These are phyloP conservation scores for Pyrenula aspistea DNA, from an alignment of 495 filamentous ascomycete species.

Conservation along the genomic window DNA sequence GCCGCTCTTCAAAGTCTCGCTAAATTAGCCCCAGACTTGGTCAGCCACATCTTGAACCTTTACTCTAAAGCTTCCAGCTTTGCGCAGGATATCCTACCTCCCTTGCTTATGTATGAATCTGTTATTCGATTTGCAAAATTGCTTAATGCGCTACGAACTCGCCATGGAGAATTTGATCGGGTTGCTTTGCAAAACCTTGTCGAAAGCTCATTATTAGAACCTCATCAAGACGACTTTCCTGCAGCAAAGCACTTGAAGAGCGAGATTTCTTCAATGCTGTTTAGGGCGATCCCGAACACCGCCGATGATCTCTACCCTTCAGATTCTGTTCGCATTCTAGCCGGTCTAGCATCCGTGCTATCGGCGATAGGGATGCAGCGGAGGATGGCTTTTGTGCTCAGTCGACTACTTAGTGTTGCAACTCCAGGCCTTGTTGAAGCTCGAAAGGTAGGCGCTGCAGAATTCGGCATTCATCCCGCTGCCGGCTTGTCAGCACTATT, in stretches of 20 bases:
- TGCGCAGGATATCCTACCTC: constrained; percentile 69
- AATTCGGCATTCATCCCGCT: constrained; percentile 88
- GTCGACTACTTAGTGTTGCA: constrained; percentile 70
- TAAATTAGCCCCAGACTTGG: constrained; percentile 54
- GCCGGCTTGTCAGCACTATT: constrained; percentile 59
- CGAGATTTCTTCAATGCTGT: constrained; percentile 57
- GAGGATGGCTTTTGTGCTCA: constrained; percentile 78
- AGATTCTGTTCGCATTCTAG: constrained; percentile 65
- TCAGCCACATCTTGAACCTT: constrained; percentile 71
- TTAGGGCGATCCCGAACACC: constrained; percentile 58
- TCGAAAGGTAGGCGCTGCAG: constrained; percentile 81
- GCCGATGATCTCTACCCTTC: constrained; percentile 48
- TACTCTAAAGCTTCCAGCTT: constrained; percentile 67
- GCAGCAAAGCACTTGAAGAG: constrained; percentile 35
- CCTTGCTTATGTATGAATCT: constrained; percentile 68
- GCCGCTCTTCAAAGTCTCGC: constrained; percentile 52
- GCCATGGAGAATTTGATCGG: constrained; percentile 55
- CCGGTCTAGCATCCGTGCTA: constrained; percentile 75
- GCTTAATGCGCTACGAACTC: constrained; percentile 55
- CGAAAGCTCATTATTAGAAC: constrained; percentile 33
- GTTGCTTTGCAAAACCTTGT: constrained; percentile 58
- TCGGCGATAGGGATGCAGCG: constrained; percentile 63
- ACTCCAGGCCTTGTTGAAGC: constrained; percentile 84
- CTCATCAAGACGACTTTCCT: constrained; percentile 27
- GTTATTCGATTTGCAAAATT: constrained; percentile 69